Percentiles rank a stretch among this genome's conserved stretches.
Evolutionary conservation across 371 early-diverging fungal species (phyloP).

Genomic region (Mortierella sp.): DNA sequence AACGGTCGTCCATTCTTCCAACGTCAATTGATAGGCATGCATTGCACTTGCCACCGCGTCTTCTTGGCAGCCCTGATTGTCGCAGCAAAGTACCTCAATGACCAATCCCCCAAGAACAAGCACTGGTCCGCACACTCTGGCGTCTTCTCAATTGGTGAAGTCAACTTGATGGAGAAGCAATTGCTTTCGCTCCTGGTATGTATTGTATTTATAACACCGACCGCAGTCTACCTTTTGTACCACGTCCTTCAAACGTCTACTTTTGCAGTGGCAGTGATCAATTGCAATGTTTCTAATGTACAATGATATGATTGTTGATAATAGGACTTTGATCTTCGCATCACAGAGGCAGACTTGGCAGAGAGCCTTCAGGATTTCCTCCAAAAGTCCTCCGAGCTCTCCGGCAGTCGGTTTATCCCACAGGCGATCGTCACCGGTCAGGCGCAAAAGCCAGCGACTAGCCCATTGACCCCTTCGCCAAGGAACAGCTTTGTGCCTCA

Average conservation of each 20-base stretch:
- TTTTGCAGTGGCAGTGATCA: too few species aligned
- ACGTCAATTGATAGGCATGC: constrained; percentile 62
- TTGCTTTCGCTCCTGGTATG: constrained; percentile 68
- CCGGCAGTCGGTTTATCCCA: constrained; percentile 7
- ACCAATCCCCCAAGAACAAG: constrained; percentile 79
- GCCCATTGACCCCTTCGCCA: constrained; percentile 33
- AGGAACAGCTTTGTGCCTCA: constrained; percentile 24
- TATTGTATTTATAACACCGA: not conserved
- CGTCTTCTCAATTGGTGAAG: constrained; percentile 77
- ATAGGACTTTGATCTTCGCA: constrained; percentile 55
- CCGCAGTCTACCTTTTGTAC: too few species aligned
- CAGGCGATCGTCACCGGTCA: not conserved
- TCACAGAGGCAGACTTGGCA: constrained; percentile 54
- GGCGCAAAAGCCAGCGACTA: constrained; percentile 2
- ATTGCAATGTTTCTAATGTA: too few species aligned
- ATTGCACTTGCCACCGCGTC: constrained; percentile 81
- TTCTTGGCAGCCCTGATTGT: constrained; percentile 80
- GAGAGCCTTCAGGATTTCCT: constrained; percentile 34
- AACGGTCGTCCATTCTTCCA: not conserved
- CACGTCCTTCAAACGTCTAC: too few species aligned
- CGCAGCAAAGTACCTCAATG: constrained; percentile 78
- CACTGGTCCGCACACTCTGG: constrained; percentile 78
- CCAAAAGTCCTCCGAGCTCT: constrained; percentile 8
- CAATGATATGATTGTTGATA: constrained; percentile 13
- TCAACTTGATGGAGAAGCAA: constrained; percentile 87